Evolutionary conservation across 495 filamentous ascomycete species (phyloP).

Genomic region (Aspergillus funiculosus): DNA sequence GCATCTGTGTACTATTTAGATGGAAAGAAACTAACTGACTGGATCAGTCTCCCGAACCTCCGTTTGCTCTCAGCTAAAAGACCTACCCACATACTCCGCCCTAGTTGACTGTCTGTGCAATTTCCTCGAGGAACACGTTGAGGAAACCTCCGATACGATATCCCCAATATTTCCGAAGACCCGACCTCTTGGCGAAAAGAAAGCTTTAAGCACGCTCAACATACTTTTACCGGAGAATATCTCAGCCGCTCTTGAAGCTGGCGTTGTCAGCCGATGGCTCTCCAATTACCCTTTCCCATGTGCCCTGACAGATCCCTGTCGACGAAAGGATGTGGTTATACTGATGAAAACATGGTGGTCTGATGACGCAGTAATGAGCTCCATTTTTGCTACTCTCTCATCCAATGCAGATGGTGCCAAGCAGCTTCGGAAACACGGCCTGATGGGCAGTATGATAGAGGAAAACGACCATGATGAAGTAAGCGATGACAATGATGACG

Average conservation of each 20-base stretch:
- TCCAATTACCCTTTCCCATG: slow-evolving; percentile 47
- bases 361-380: slow-evolving; percentile 43
- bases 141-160: slow-evolving; percentile 31
- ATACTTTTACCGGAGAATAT: slow-evolving; percentile 36
- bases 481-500: slow-evolving; percentile 42
- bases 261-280: slow-evolving; percentile 46
- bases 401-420: slow-evolving; percentile 31
- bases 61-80: slow-evolving; percentile 34
- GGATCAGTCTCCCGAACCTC: slow-evolving; percentile 35
- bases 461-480: slow-evolving; percentile 44
- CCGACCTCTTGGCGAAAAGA: slow-evolving; percentile 39
- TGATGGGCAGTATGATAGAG: slow-evolving; percentile 41
- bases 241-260: slow-evolving; percentile 37
- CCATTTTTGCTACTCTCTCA: slow-evolving; percentile 34
- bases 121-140: slow-evolving; percentile 39
- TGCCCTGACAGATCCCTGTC: slow-evolving; percentile 29
- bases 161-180: slow-evolving; percentile 44
- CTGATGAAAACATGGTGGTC: slow-evolving; percentile 45
- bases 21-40: slow-evolving; percentile 10
- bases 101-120: slow-evolving; percentile 46
- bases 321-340: slow-evolving; percentile 36
- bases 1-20: neutral
- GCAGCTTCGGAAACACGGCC: slow-evolving; percentile 40
- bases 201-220: slow-evolving; percentile 36
- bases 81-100: slow-evolving; percentile 36